Evolutionary conservation across 2,329 filamentous ascomycete species (phyloP).

Genomic region (Aspergillus intermedius): DNA sequence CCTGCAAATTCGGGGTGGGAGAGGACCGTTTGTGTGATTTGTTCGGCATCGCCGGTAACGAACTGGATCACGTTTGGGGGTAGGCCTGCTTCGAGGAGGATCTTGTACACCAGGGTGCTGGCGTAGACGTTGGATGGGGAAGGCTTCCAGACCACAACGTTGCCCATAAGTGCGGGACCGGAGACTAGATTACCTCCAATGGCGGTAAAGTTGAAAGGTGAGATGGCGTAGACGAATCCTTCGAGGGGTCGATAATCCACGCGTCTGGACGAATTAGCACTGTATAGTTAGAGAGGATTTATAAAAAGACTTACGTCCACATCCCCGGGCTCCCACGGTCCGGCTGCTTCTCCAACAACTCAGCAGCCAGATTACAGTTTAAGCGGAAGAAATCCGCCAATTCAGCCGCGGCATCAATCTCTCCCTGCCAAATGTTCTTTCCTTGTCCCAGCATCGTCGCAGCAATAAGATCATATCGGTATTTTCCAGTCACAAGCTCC

Average conservation of each 20-base stretch:
- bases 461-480: slow-evolving; percentile 91
- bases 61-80: slow-evolving; percentile 88
- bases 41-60: slow-evolving; percentile 76
- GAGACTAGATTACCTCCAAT: slow-evolving; percentile 80
- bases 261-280: slow-evolving; percentile 41
- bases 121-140: slow-evolving; percentile 78
- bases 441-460: slow-evolving; percentile 92
- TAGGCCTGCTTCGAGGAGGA: slow-evolving; percentile 84
- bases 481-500: slow-evolving; percentile 79
- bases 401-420: slow-evolving; percentile 90
- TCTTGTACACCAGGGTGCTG: slow-evolving; percentile 82
- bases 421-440: slow-evolving; percentile 95
- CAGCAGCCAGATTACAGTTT: slow-evolving; percentile 66
- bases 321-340: slow-evolving; percentile 72
- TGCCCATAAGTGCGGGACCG: slow-evolving; percentile 80
- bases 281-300: background rate
- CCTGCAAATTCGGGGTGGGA: slow-evolving; percentile 73
- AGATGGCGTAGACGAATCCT: slow-evolving; percentile 89
- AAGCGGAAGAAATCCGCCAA: slow-evolving; percentile 74
- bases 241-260: slow-evolving; percentile 83
- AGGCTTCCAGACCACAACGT: slow-evolving; percentile 95
- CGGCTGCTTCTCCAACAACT: slow-evolving; percentile 79
- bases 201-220: slow-evolving; percentile 94
- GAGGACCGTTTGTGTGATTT: slow-evolving; percentile 71
- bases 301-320: slow-evolving; percentile 60